These are phyloP conservation scores for Cyclocybe aegerita DNA, from an alignment of 768 basidiomycete genomes.

Conservation along the genomic window DNA sequence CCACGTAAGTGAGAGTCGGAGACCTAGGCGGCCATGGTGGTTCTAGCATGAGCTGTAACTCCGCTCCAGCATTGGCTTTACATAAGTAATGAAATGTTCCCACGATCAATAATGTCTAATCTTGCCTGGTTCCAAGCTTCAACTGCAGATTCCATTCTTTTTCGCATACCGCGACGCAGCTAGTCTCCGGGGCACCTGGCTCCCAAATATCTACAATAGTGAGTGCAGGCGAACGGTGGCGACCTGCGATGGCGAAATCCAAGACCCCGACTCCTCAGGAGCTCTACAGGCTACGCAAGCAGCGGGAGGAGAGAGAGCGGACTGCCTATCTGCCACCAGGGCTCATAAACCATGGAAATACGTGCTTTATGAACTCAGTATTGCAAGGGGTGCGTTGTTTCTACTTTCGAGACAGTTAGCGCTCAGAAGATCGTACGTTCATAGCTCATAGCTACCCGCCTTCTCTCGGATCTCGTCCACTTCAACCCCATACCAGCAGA, in stretches of 20 bases:
- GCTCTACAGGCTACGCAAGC: conserved; percentile 53
- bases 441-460: conserved; percentile 67
- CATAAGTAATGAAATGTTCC: too few relatives aligned
- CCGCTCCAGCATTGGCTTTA: too few relatives aligned
- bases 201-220: too few relatives aligned
- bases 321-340: conserved; percentile 69
- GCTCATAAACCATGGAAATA: conserved; percentile 80
- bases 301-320: conserved; percentile 62
- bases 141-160: too few relatives aligned
- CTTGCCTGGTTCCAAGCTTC: too few relatives aligned
- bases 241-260: conserved; percentile 44
- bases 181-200: too few relatives aligned
- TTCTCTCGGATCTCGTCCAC: conserved; percentile 56
- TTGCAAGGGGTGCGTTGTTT: conserved; percentile 72
- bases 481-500: conserved; percentile 48
- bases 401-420: conserved; percentile 1
- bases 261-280: conserved; percentile 65
- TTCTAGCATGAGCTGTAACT: too few relatives aligned
- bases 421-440: not conserved
- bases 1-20: too few relatives aligned
- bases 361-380: conserved; percentile 96
- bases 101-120: too few relatives aligned
- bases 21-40: too few relatives aligned
- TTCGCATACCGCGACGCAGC: too few relatives aligned
- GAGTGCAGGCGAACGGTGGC: too few relatives aligned